Evolutionary conservation across 345 rosid species (phyloP).

Genomic region (Leavenworthia alabamica): DNA sequence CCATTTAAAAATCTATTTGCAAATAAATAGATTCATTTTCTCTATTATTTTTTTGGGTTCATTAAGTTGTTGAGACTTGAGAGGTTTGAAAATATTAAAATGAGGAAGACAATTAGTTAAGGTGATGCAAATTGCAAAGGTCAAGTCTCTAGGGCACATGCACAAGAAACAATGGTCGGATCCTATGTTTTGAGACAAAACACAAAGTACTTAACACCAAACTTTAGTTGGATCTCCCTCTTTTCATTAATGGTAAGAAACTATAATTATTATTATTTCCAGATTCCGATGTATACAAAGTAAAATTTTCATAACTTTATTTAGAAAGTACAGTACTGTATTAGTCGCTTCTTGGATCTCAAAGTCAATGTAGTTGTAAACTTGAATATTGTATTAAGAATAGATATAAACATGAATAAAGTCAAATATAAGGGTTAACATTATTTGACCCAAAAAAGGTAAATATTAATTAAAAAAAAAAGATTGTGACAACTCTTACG

Average conservation of each 20-base stretch:
- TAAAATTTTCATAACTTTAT: too few relatives aligned
- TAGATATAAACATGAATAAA: constrained; percentile 7
- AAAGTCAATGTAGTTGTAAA: too few relatives aligned
- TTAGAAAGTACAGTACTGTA: too few relatives aligned
- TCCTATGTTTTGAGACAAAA: constrained; percentile 35
- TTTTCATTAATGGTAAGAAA: constrained; percentile 22
- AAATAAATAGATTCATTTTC: constrained; percentile 24
- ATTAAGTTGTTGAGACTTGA: constrained; percentile 7
- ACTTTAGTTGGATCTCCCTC: constrained; percentile 21
- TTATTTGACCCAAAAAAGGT: too few relatives aligned
- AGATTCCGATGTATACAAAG: too few relatives aligned
- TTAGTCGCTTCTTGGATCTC: too few relatives aligned
- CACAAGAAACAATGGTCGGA: constrained; percentile 35
- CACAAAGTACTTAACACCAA: constrained; percentile 23
- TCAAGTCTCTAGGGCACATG: constrained; percentile 29
- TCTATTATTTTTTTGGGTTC: not conserved
- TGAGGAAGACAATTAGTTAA: constrained; percentile 30
- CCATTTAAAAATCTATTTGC: constrained; percentile 24
- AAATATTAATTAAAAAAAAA: too few relatives aligned
- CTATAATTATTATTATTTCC: not conserved
- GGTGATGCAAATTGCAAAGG: constrained; percentile 28
- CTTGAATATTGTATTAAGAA: too few relatives aligned
- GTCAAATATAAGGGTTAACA: not conserved
- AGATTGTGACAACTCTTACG: constrained; percentile 28
- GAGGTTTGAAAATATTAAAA: constrained; percentile 21